These are phyloP conservation scores for Diaporthe caulivora DNA, from an alignment of 2,329 filamentous ascomycete species.

Conservation along the genomic window DNA sequence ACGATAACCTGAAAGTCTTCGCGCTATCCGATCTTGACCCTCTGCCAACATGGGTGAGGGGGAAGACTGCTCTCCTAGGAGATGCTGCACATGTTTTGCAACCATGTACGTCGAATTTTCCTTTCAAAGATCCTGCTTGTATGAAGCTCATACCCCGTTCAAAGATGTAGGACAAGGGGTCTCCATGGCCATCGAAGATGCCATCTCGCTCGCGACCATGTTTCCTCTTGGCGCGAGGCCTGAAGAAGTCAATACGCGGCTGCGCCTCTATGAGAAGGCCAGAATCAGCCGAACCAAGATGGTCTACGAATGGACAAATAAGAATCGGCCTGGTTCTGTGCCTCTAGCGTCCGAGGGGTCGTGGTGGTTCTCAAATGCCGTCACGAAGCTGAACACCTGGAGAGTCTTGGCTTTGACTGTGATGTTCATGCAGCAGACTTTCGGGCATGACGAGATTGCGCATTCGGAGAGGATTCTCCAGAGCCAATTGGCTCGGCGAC, in stretches of 20 bases:
- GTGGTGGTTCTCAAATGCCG: conserved; percentile 14
- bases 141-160: neutral
- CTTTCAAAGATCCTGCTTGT: fast-evolving
- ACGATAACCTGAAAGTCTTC: neutral
- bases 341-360: neutral
- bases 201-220: neutral
- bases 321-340: neutral
- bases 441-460: neutral
- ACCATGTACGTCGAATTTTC: neutral
- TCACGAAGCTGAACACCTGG: conserved; percentile 25
- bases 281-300: neutral
- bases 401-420: conserved; percentile 3
- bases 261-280: neutral
- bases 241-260: neutral
- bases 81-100: conserved; percentile 14
- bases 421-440: conserved; percentile 15
- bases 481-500: neutral
- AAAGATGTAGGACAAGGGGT: neutral
- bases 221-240: conserved; percentile 15
- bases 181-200: conserved; percentile 13
- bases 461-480: neutral
- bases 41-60: neutral
- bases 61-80: neutral
- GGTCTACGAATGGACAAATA: neutral
- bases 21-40: neutral